phyloP scores from a whole-genome alignment of 192 early-diverging fungal species.

The Coemansia sp. region DNA sequence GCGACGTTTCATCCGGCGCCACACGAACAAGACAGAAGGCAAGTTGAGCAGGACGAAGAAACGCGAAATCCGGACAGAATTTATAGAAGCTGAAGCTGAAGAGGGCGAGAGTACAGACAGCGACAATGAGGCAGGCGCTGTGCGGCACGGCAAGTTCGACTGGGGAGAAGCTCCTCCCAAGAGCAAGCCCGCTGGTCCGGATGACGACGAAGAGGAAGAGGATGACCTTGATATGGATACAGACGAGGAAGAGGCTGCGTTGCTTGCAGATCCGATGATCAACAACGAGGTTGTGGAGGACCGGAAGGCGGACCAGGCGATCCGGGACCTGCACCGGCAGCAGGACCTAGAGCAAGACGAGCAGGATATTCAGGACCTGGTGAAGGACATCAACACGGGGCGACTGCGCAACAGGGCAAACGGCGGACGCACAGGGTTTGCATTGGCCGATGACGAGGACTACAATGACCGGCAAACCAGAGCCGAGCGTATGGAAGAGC shows the following conservation, averaged over 20 bases:
- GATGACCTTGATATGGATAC: conserved; percentile 40
- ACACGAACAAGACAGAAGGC: neutral
- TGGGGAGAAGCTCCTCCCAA: conserved; percentile 16
- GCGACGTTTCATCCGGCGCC: neutral
- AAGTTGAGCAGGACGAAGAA: neutral
- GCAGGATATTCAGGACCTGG: conserved; percentile 34
- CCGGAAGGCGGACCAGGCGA: conserved; percentile 23
- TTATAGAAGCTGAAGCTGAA: conserved; percentile 54
- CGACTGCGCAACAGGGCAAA: conserved; percentile 15
- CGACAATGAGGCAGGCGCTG: conserved; percentile 12
- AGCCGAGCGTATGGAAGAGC: conserved; percentile 49
- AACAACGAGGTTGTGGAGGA: conserved; percentile 28
- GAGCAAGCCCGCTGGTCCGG: neutral
- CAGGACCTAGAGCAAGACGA: conserved; percentile 44
- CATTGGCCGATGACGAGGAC: conserved; percentile 38
- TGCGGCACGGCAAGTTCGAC: conserved; percentile 32
- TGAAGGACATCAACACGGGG: conserved; percentile 44
- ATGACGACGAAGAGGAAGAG: conserved; percentile 29
- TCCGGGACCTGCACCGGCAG: conserved; percentile 43
- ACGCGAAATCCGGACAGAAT: conserved; percentile 30
- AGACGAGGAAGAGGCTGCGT: conserved; percentile 37
- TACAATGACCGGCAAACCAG: conserved; percentile 46
- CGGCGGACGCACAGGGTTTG: conserved; percentile 11
- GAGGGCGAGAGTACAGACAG: conserved; percentile 47
- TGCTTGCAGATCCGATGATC: conserved; percentile 49